Base-by-base conservation (phyloP, 2,329 filamentous ascomycete species). In the Ascosphaera aggregata region DNA sequence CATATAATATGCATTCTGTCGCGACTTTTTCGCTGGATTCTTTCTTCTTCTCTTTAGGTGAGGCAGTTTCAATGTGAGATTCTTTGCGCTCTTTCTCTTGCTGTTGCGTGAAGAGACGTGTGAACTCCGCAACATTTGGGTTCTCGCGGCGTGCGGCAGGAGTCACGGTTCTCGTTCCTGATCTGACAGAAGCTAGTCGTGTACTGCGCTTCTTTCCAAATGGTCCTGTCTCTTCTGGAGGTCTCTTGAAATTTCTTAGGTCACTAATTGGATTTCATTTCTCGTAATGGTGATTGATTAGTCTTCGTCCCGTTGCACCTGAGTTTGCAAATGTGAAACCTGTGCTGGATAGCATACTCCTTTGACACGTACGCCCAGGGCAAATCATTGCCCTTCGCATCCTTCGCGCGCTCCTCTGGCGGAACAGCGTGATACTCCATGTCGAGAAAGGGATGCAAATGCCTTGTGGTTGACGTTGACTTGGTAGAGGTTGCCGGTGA, bases 1-100 rank as follows among this genome's bases (percentile, higher is more conserved):
- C 86, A 47, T 85, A 80, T 13, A 95, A 65, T 40, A 93, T 73
- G 44, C 92, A 71, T 58, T 94, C 84, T 31, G 80, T 77, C 2
- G 74, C 71, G 45, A 71, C 66, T 44, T 66, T 67, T 45, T 51
- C 57, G 41, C 46, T 53, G 42, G 46, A 13, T 4, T 4, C 15
- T n/a, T 36, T 36, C 13, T 42, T 37, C 13, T 42, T 32, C 15
- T 48, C 44, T 18, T 39, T 42, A 20, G 41, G 36, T 17, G 39
- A 22, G 8, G 41, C 32, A 5, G 40, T 39, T 9, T 42, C 32
- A 7, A 18, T 17, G 7, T 4, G 19, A 39, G 36, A 17, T 34
- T 39, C 20, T 43, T 42, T 22, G 43, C 41, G 18, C 39, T 36
- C 34, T 4, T 9, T 18, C 4, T 36, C 34, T 43, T 61, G 58